phyloP scores from a whole-genome alignment of 2,329 filamentous ascomycete species.

The Aspergillus latus region DNA sequence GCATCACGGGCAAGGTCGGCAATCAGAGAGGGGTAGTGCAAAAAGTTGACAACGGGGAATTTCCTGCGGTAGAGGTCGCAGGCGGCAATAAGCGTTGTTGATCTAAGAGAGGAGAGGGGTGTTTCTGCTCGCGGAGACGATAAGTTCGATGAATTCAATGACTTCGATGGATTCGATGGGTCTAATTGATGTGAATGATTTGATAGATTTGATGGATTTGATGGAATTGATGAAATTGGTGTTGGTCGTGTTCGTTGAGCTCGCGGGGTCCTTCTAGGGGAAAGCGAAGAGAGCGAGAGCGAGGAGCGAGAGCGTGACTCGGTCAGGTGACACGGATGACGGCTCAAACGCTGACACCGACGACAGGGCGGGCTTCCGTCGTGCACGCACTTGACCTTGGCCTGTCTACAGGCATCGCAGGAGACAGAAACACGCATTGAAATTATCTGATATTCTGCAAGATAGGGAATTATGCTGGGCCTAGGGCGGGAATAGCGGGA shows the following conservation, averaged over 20 bases:
- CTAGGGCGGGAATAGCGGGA: no score
- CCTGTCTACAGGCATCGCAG: conserved; percentile 36
- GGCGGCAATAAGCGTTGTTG: conserved; percentile 34
- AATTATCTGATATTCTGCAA: no score
- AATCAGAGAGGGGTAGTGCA: conserved; percentile 39
- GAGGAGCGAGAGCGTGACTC: conserved; percentile 29
- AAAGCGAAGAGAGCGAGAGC: background rate
- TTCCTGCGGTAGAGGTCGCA: conserved; percentile 39
- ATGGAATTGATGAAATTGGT: background rate
- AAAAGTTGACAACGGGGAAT: conserved; percentile 39
- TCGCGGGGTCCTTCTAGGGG: background rate
- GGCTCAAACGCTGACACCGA: conserved; percentile 30
- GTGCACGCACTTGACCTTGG: conserved; percentile 40
- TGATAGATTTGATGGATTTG: background rate
- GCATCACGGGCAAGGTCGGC: conserved; percentile 33
- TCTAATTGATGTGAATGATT: no score
- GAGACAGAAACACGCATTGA: conserved; percentile 38
- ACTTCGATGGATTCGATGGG: background rate
- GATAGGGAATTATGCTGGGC: background rate
- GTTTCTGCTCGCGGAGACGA: background rate
- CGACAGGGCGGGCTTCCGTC: conserved; percentile 36
- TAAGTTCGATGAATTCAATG: background rate
- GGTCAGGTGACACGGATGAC: conserved; percentile 28
- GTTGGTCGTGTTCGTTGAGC: background rate
- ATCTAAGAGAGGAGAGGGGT: conserved; percentile 25